Percentiles rank a stretch among this genome's conserved stretches.
These are phyloP conservation scores for Tuber borchii DNA, from an alignment of 495 filamentous ascomycete genomes.

Conservation along the genomic window DNA sequence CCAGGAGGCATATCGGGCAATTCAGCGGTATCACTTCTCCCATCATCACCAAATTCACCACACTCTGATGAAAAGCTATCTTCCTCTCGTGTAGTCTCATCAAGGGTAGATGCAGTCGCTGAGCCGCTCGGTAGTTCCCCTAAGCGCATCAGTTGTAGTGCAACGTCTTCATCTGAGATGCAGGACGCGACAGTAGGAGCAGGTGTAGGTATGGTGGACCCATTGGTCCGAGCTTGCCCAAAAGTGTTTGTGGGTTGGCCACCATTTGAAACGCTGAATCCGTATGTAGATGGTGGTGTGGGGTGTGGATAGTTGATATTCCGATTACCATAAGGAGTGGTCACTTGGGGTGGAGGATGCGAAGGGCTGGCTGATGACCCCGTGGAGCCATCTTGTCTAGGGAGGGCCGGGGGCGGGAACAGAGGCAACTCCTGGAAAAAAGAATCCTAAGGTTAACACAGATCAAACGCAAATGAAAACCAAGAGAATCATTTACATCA, in stretches of 20 bases:
- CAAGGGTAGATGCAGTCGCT: constrained; percentile 81
- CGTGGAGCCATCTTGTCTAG: constrained; percentile 47
- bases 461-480: constrained; percentile 15
- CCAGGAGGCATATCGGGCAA: constrained; percentile 54
- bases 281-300: constrained; percentile 36
- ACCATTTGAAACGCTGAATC: constrained; percentile 24
- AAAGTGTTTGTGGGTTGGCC: constrained; percentile 26
- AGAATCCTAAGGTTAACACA: constrained; percentile 25
- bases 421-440: constrained; percentile 75
- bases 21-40: constrained; percentile 63
- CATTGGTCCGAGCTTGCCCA: constrained; percentile 27
- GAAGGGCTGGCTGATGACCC: constrained; percentile 89
- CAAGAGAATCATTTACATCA: constrained; percentile 30
- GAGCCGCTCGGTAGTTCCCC: constrained; percentile 88
- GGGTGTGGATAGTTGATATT: constrained; percentile 53
- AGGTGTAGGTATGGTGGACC: constrained; percentile 67
- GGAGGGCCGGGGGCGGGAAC: constrained; percentile 66
- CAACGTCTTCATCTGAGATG: constrained; percentile 96
- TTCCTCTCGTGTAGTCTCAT: constrained; percentile 63
- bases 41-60: constrained; percentile 70
- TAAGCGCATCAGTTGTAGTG: constrained; percentile 87
- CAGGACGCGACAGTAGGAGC: constrained; percentile 90
- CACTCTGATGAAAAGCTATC: constrained; percentile 79
- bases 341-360: constrained; percentile 56
- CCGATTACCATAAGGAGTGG: constrained; percentile 51